phyloP scores from a whole-genome alignment of 768 basidiomycete species.

The Lentinus brumalis region DNA sequence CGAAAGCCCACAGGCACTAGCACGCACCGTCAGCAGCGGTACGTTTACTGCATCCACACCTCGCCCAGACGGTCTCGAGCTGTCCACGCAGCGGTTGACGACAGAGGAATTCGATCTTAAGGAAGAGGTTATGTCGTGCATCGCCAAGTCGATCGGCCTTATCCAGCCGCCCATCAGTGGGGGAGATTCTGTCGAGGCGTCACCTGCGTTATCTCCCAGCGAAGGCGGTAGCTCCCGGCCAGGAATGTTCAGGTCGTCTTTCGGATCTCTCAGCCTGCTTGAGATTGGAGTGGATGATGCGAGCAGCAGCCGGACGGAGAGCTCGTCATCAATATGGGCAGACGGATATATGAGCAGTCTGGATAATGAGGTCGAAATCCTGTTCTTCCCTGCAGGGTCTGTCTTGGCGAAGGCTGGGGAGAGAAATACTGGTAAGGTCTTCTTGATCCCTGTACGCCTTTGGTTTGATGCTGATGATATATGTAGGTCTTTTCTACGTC shows the following conservation, averaged over 20 bases:
- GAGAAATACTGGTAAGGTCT: slow-evolving; percentile 67
- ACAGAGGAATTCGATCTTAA: slow-evolving; percentile 89
- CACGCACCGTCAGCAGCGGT: slow-evolving; percentile 16
- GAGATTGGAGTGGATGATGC: slow-evolving; percentile 65
- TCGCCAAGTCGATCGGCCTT: slow-evolving; percentile 95
- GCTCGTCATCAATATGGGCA: slow-evolving; percentile 51
- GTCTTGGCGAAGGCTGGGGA: slow-evolving; percentile 89
- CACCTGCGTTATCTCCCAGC: slow-evolving; percentile 59
- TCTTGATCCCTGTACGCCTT: neutral
- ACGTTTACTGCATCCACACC: slow-evolving; percentile 15
- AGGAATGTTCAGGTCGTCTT: slow-evolving; percentile 58
- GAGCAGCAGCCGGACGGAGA: slow-evolving; percentile 64
- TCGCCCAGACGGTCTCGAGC: slow-evolving; percentile 20
- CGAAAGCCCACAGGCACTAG: slow-evolving; percentile 41
- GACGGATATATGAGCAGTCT: slow-evolving; percentile 75
- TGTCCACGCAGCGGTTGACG: slow-evolving; percentile 32
- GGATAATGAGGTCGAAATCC: slow-evolving; percentile 95
- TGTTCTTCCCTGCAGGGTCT: slow-evolving; percentile 88
- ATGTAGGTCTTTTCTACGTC: slow-evolving; percentile 82
- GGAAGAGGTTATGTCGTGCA: slow-evolving; percentile 96
- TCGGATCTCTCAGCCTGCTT: slow-evolving; percentile 72
- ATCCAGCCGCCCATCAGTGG: slow-evolving; percentile 82
- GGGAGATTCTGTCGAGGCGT: slow-evolving; percentile 63
- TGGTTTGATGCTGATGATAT: neutral
- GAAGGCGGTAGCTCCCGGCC: slow-evolving; percentile 37